These are phyloP conservation scores for Zizania palustris DNA, from an alignment of 202 grass and related monocot species.

Conservation along the genomic window DNA sequence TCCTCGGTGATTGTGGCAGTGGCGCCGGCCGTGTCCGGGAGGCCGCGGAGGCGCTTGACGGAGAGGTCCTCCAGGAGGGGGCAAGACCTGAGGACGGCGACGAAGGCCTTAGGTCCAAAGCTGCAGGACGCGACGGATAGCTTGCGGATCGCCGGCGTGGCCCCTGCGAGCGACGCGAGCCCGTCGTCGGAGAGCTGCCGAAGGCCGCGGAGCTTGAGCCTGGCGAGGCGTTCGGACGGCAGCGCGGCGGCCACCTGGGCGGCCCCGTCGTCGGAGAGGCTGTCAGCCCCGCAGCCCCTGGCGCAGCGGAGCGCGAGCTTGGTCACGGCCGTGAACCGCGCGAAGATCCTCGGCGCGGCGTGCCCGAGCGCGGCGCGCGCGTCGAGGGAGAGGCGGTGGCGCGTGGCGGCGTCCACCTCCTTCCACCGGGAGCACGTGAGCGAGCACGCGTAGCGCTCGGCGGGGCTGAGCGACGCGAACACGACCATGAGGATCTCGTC, in stretches of 20 bases:
- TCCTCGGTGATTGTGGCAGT: slow-evolving; percentile 27
- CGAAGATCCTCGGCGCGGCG: slow-evolving; percentile 40
- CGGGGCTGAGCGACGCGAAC: slow-evolving; percentile 57
- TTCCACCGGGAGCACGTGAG: slow-evolving; percentile 70
- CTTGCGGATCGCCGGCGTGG: slow-evolving; percentile 57
- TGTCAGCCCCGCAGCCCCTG: slow-evolving; percentile 55
- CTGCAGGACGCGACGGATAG: slow-evolving; percentile 70
- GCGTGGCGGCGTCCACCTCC: slow-evolving; percentile 57
- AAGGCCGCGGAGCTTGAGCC: slow-evolving; percentile 75
- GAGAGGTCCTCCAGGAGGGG: slow-evolving; percentile 69
- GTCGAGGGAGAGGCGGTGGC: slow-evolving; percentile 74
- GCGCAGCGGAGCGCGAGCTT: slow-evolving; percentile 71
- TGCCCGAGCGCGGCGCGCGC: slow-evolving; percentile 51
- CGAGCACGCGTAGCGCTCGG: slow-evolving; percentile 71
- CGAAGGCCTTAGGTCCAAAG: slow-evolving; percentile 64
- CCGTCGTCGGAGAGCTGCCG: slow-evolving; percentile 70
- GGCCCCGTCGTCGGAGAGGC: slow-evolving; percentile 64
- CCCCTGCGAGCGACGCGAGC: slow-evolving; percentile 52
- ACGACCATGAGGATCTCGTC: slow-evolving; percentile 73
- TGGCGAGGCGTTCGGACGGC: slow-evolving; percentile 53
- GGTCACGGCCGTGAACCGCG: slow-evolving; percentile 69
- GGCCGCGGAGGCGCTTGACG: slow-evolving; percentile 63
- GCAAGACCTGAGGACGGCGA: slow-evolving; percentile 55
- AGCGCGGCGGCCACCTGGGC: slow-evolving; percentile 41
- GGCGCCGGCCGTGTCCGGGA: slow-evolving; percentile 41